Evolutionary conservation across 169 alveolate genomes (phyloP).

Genomic region (Pseudocohnilembus persalinus): DNA sequence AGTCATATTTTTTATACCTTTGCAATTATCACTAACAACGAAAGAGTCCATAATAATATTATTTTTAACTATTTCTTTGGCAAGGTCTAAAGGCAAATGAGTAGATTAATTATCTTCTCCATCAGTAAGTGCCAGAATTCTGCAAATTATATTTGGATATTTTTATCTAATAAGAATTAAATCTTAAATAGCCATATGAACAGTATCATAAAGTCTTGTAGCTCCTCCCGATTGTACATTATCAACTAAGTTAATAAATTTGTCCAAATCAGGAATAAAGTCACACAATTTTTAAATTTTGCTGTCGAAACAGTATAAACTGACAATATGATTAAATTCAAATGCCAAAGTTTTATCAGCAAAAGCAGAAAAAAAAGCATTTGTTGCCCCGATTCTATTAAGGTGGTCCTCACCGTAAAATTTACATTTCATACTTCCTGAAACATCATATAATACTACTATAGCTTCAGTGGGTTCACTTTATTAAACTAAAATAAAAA

Average conservation of each 20-base stretch:
- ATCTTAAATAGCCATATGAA: constrained; percentile 20
- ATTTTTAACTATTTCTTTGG: constrained; percentile 19
- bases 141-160: constrained; percentile 32
- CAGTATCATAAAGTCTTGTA: constrained; percentile 38
- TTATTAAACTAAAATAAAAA: too few relatives aligned
- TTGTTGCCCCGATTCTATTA: constrained; percentile 43
- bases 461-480: constrained; percentile 39
- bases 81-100: constrained; percentile 19
- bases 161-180: constrained; percentile 13
- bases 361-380: constrained; percentile 35
- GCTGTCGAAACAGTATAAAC: constrained; percentile 34
- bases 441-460: constrained; percentile 34
- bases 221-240: constrained; percentile 28
- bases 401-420: constrained; percentile 27
- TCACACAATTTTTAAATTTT: constrained; percentile 25
- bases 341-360: constrained; percentile 45
- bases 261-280: constrained; percentile 18
- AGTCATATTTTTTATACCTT: constrained; percentile 35
- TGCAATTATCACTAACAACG: constrained; percentile 27
- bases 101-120: constrained; percentile 42
- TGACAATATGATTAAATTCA: constrained; percentile 30
- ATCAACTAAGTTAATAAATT: constrained; percentile 35
- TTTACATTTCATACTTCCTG: constrained; percentile 33
- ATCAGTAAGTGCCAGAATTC: constrained; percentile 42
- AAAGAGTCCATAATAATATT: constrained; percentile 31